These are phyloP conservation scores for Rasamsonia emersonii DNA, from an alignment of 2,329 filamentous ascomycete species.

Conservation along the genomic window DNA sequence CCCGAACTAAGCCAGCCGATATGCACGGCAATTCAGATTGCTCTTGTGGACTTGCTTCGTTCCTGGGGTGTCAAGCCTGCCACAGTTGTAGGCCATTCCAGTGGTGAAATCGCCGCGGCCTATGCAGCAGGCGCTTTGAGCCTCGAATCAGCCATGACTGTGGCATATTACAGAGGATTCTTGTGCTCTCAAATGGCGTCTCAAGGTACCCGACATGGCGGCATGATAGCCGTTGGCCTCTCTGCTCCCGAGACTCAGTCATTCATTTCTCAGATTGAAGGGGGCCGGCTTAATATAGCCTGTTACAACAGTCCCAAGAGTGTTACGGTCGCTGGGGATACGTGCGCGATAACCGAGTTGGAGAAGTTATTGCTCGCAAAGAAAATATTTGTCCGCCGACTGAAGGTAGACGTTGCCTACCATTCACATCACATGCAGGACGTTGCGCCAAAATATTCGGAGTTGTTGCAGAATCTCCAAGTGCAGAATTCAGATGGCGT, in stretches of 20 bases:
- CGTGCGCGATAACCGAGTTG: slow-evolving; percentile 7
- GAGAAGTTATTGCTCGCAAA: slow-evolving; percentile 2
- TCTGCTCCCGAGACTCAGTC: slow-evolving; percentile 1
- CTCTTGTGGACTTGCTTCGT: slow-evolving; percentile 12
- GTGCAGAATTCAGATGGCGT: neutral
- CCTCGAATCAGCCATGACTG: slow-evolving; percentile 5
- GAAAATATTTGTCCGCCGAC: slow-evolving; percentile 8
- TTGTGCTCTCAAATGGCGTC: neutral
- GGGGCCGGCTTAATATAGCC: slow-evolving; percentile 15
- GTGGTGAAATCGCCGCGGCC: slow-evolving; percentile 20
- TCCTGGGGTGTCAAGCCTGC: slow-evolving; percentile 11
- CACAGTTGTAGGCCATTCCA: slow-evolving; percentile 15
- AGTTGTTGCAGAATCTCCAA: neutral
- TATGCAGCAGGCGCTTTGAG: slow-evolving; percentile 12
- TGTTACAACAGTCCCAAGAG: slow-evolving; percentile 13
- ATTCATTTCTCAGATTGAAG: slow-evolving; percentile 5
- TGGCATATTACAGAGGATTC: slow-evolving; percentile 12
- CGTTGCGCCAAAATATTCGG: slow-evolving; percentile 5
- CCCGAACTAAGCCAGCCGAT: slow-evolving; percentile 11
- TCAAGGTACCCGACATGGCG: slow-evolving; percentile 23
- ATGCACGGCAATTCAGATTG: slow-evolving; percentile 15
- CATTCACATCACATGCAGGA: slow-evolving; percentile 14
- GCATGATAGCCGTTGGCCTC: slow-evolving; percentile 52
- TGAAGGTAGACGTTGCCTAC: slow-evolving; percentile 13
- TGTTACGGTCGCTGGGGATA: slow-evolving; percentile 14